Evolutionary conservation across 2,329 filamentous ascomycete genomes (phyloP).

Genomic region (Hymenotorrendiella dingleyae): DNA sequence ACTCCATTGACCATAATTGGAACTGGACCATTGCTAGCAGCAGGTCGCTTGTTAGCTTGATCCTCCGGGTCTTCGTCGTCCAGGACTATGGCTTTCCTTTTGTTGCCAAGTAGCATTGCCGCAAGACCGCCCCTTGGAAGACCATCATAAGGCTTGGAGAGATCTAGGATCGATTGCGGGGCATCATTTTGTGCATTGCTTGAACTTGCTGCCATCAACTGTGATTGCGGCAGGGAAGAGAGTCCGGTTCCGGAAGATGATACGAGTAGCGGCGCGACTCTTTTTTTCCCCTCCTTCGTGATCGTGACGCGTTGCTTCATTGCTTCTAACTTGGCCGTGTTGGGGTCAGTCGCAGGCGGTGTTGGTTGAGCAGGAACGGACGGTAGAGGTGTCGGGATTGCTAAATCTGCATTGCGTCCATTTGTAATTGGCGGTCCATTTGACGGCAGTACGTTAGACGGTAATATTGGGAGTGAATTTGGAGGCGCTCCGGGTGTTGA

Average conservation of each 20-base stretch:
- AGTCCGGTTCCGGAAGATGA: slow-evolving; percentile 82
- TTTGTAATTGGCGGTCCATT: slow-evolving; percentile 19
- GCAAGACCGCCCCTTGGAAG: slow-evolving; percentile 84
- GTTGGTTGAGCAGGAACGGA: slow-evolving; percentile 34
- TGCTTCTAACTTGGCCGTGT: slow-evolving; percentile 54
- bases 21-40: slow-evolving; percentile 53
- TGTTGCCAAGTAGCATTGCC: slow-evolving; percentile 84
- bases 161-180: slow-evolving; percentile 77
- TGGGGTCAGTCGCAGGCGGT: slow-evolving; percentile 39
- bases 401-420: slow-evolving; percentile 20
- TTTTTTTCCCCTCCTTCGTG: slow-evolving; percentile 94
- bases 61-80: slow-evolving; percentile 69
- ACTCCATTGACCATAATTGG: slow-evolving; percentile 70
- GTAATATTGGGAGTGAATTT: slow-evolving; percentile 13
- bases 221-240: slow-evolving; percentile 82
- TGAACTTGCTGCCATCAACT: slow-evolving; percentile 72
- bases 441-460: no score
- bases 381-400: slow-evolving; percentile 34
- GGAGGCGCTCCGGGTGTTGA: background rate
- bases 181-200: slow-evolving; percentile 62
- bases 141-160: slow-evolving; percentile 91
- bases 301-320: slow-evolving; percentile 90
- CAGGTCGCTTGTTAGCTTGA: slow-evolving; percentile 52
- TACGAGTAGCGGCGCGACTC: slow-evolving; percentile 85
- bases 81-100: slow-evolving; percentile 69